phyloP scores from a whole-genome alignment of 1,284 basidiomycete genomes.

The Microbotryum scabiosae region DNA sequence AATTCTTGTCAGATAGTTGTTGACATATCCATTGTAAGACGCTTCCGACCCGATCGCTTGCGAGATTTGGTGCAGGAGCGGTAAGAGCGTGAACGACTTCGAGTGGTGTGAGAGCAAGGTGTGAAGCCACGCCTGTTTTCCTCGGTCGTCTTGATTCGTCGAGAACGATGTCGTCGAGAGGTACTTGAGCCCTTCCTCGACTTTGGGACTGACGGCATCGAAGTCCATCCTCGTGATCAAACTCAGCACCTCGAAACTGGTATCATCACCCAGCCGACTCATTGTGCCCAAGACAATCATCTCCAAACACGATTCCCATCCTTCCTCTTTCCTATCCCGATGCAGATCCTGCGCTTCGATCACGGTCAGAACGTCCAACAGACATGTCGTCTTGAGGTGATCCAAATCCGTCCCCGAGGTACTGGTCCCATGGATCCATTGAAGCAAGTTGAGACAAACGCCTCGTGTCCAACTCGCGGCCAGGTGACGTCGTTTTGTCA shows the following conservation, averaged over 20 bases:
- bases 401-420: neutral
- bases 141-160: too few species aligned
- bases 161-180: neutral
- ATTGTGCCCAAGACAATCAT: slow-evolving; percentile 6
- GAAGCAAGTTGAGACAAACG: neutral
- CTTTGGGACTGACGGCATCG: neutral
- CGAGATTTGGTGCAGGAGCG: slow-evolving; percentile 5
- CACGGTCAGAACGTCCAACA: slow-evolving; percentile 10
- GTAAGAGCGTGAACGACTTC: slow-evolving; percentile 15
- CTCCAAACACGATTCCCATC: slow-evolving; percentile 13
- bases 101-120: slow-evolving; percentile 12
- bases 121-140: neutral
- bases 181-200: slow-evolving; percentile 5
- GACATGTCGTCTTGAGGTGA: neutral
- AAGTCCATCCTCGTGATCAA: slow-evolving; percentile 11
- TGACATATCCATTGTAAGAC: too few species aligned
- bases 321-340: slow-evolving; percentile 6
- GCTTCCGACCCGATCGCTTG: neutral
- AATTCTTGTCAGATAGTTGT: too few species aligned
- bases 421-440: too few species aligned
- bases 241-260: slow-evolving; percentile 1
- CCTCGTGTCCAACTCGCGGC: slow-evolving; percentile 16
- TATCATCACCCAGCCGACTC: neutral
- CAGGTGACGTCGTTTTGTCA: slow-evolving; percentile 20
- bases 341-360: slow-evolving; percentile 20